Base-by-base conservation (phyloP, 2,329 filamentous ascomycete genomes). In the Alternaria gansuensis region DNA sequence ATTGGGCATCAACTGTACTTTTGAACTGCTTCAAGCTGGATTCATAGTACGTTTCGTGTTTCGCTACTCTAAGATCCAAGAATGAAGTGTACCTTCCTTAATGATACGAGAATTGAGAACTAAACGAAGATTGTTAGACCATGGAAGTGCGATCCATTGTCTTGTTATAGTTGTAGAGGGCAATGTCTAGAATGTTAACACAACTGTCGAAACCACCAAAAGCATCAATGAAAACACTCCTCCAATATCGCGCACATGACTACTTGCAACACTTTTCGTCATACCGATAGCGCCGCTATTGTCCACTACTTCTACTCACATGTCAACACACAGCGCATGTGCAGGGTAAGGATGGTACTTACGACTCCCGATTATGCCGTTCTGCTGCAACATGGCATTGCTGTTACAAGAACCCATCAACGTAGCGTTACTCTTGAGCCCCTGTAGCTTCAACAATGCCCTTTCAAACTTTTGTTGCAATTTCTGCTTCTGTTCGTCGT, bases 371-470 rank as follows among this genome's bases (percentile, higher is more conserved):
- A 65, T 64, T 11, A 36, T 43, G 8, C 52, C 63, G 49, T 51
- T 29, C 40, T 54, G 60, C 28, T 56, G 63, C 5, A 53, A 31
- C 5, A 31, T 9, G 8, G 34, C 13, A 39, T 60, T 31, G 9
- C 39, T 23, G 1, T 26, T 28, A 39, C 73, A 75, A 24, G 70
- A 41, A 11, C 57, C 60, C 28, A 67, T 54, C 5, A 75, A 60
- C 1, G 73, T 75, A n/a, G 60, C 65, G 41, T 75, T 74, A 10
- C 51, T 50, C 44, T 64, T 58, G 46, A 75, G 28, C 26, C 59
- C 37, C 56, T 70, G 54, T 29, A 75, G 56, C 60, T 71, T 67
- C 26, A 67, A 52, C 13, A 62, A 62, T 6, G 71, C 71, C 28
- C 66, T 58, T 10, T 69, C 73, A 60, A 70, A 57, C 29, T 72